Evolutionary conservation across 805 yeast genomes (phyloP).

Genomic region (Hanseniaspora guilliermondii): DNA sequence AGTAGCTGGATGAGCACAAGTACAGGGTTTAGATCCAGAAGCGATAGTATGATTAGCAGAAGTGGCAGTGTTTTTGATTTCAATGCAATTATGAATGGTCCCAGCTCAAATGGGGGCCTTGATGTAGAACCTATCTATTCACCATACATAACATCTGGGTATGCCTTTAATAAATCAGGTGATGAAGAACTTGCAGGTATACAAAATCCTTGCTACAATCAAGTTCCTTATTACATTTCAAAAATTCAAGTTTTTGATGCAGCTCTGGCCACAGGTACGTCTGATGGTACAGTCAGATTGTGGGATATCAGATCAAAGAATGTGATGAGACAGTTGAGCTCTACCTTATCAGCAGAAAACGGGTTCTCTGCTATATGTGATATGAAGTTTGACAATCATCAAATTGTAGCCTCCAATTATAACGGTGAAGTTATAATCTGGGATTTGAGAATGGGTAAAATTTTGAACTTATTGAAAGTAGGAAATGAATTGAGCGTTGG

Average conservation of each 20-base stretch:
- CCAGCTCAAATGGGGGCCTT: background rate
- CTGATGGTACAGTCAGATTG: conserved; percentile 59
- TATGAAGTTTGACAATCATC: conserved; percentile 52
- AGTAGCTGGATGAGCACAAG: background rate
- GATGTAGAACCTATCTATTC: conserved; percentile 2
- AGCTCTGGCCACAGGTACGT: conserved; percentile 67
- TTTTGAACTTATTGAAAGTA: conserved; percentile 49
- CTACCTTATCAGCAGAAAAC: background rate
- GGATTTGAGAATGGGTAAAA: conserved; percentile 60
- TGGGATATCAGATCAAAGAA: conserved; percentile 70
- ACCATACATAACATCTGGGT: background rate
- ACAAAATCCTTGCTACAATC: background rate
- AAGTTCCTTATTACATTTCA: conserved; percentile 38
- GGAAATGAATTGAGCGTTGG: conserved; percentile 27
- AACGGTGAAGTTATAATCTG: conserved; percentile 39
- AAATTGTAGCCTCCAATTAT: conserved; percentile 4
- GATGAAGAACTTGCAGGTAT: background rate
- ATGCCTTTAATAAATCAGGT: background rate
- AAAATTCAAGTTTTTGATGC: conserved; percentile 63
- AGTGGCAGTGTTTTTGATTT: conserved; percentile 12
- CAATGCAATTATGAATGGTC: conserved; percentile 9
- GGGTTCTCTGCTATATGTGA: conserved; percentile 60
- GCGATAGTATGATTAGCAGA: conserved; percentile 12
- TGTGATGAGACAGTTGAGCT: conserved; percentile 34
- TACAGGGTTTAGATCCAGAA: conserved; percentile 12